phyloP scores from a whole-genome alignment of 306 rosid genomes.

The Gleditsia sinensis region DNA sequence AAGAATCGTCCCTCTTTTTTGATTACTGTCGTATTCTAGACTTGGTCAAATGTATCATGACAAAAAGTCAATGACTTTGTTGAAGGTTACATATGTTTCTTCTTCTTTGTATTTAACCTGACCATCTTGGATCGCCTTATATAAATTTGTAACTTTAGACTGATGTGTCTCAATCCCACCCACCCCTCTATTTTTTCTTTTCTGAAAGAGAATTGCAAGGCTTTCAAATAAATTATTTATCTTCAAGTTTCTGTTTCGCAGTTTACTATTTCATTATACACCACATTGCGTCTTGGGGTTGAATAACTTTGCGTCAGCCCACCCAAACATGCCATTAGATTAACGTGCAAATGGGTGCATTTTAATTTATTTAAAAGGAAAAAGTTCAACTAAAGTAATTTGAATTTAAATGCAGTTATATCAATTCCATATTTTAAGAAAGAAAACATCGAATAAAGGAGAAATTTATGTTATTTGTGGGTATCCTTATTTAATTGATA shows the following conservation, averaged over 20 bases:
- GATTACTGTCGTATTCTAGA: constrained; percentile 80
- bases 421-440: too few species aligned
- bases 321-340: not conserved
- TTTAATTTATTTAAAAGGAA: too few species aligned
- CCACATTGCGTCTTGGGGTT: not conserved
- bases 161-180: not conserved
- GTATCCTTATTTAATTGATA: too few species aligned
- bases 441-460: too few species aligned
- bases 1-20: constrained; percentile 75
- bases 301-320: not conserved
- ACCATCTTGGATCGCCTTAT: constrained; percentile 24
- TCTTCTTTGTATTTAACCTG: constrained; percentile 3
- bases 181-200: not conserved
- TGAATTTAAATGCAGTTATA: too few species aligned
- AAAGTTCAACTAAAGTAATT: too few species aligned
- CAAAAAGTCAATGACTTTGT: constrained; percentile 34
- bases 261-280: not conserved
- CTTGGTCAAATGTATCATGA: constrained; percentile 58
- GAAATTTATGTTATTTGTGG: too few species aligned
- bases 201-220: constrained; percentile 36
- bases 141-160: constrained; percentile 24
- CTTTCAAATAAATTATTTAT: constrained; percentile 17
- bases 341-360: too few species aligned
- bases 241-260: constrained; percentile 9
- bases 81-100: not conserved